These are phyloP conservation scores for Neoscytalidium dimidiatum DNA, from an alignment of 2,329 filamentous ascomycete species.

Conservation along the genomic window DNA sequence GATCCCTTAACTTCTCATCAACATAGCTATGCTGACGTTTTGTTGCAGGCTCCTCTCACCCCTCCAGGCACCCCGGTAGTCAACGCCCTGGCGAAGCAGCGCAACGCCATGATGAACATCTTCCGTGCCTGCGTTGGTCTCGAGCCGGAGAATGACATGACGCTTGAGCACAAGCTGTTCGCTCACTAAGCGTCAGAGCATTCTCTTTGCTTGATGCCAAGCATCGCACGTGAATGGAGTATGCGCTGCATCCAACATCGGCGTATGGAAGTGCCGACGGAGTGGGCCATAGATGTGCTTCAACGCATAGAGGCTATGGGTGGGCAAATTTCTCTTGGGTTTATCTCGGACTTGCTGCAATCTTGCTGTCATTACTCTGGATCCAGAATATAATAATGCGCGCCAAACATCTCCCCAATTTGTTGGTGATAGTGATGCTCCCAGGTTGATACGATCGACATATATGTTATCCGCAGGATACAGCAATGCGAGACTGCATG, in stretches of 20 bases:
- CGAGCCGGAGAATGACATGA: constrained; percentile 98
- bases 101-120: constrained; percentile 92
- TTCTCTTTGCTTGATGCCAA: background rate
- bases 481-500: too few relatives aligned
- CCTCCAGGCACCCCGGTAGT: constrained; percentile 93
- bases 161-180: constrained; percentile 96
- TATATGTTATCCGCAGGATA: too few relatives aligned
- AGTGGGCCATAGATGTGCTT: constrained; percentile 1
- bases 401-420: background rate
- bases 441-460: background rate
- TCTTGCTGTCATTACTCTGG: background rate
- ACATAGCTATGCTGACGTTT: constrained; percentile 20
- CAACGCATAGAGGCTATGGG: constrained; percentile 5
- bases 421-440: background rate
- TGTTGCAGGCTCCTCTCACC: constrained; percentile 78
- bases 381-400: background rate
- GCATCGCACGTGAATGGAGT: background rate
- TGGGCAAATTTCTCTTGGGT: background rate
- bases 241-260: constrained; percentile 15
- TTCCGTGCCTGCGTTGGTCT: constrained; percentile 97
- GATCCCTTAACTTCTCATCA: constrained; percentile 11
- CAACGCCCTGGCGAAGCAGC: constrained; percentile 95
- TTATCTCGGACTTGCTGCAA: background rate
- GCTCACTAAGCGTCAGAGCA: constrained; percentile 4
- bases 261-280: background rate